phyloP scores from a whole-genome alignment of 495 filamentous ascomycete species.

The Filosporella fistucella region DNA sequence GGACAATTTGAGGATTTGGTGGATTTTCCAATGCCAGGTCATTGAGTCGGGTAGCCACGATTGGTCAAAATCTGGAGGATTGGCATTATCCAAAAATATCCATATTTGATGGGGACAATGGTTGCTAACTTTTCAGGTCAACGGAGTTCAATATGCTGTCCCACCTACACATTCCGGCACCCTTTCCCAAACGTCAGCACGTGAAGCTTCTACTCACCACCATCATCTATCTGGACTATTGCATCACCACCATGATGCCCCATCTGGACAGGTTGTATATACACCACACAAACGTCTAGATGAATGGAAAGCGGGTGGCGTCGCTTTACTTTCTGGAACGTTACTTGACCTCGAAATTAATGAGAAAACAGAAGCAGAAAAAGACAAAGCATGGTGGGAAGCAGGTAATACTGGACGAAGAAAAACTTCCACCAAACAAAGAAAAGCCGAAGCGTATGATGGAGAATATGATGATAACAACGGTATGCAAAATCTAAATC shows the following conservation, averaged over 20 bases:
- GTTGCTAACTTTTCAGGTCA: too few species aligned
- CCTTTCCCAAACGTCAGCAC: not conserved
- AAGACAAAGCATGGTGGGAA: conserved; percentile 52
- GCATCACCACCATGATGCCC: conserved; percentile 38
- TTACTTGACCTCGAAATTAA: conserved; percentile 42
- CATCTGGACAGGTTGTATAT: conserved; percentile 38
- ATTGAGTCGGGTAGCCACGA: too few species aligned
- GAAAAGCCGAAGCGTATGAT: conserved; percentile 37
- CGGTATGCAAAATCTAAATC: conserved; percentile 28
- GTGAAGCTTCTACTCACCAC: conserved; percentile 10
- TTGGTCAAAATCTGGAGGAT: too few species aligned
- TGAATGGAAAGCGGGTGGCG: conserved; percentile 54
- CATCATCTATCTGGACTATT: conserved; percentile 39
- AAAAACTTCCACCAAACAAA: conserved; percentile 12
- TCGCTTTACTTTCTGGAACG: conserved; percentile 43
- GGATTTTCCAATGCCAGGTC: too few species aligned
- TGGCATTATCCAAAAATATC: too few species aligned
- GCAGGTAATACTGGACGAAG: conserved; percentile 29
- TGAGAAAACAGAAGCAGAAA: conserved; percentile 29
- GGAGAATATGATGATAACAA: conserved; percentile 46
- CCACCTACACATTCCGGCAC: not conserved
- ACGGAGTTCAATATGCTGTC: conserved; percentile 17
- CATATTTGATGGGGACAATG: too few species aligned
- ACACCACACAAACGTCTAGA: conserved; percentile 42
- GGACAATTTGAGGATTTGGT: too few species aligned